Evolutionary conservation across 176 grass and related monocot species (phyloP), one percentile per base, ranked within the genome.

Genomic region (Triticum urartu): DNA sequence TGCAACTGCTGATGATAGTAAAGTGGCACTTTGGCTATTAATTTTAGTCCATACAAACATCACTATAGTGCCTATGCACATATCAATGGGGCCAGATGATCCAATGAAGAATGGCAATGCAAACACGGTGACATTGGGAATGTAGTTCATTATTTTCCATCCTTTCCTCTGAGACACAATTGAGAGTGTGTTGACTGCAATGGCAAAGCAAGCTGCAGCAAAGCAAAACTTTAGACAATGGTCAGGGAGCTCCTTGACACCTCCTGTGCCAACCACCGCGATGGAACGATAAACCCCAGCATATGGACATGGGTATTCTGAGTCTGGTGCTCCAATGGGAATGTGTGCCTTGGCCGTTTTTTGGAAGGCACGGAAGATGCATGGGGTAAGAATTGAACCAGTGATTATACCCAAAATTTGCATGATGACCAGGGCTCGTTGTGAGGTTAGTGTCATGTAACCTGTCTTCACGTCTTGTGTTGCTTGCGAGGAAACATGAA

Each of bases 361-460:
- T 22, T 87, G 28, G 1, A 80, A 87, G 6, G 77, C 86, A 22
- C 25, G 21, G 4, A 30, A 91, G 75, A 91, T 87, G n/a, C 17
- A 58, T 15, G 89, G 89, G 2, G 65, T 87, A 2, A 87, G 33
- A 20, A 87, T 13, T 17, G 75, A 43, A 9, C 75, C 75, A 2
- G 75, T n/a, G n/a, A 68, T 9, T n/a, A 75, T 6, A 21, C 92
- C 92, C 7, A 54, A 81, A 14, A 87, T 60, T 62, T 91, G 89
- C 5, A 81, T 88, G 0, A 39, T 18, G 25, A 87, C 15, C 40
- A 94, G 25, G 39, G 73, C 78, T 22, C n/a, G 68, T 21, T 87
- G 71, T 1, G 92, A 94, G 7, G 92, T 86, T 9, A 94, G 18
- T 10, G 92, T 94, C 92, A 89, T 68, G 59, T 87, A 94, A 22